Conservation (phyloP, 495 filamentous ascomycete species). For the Podospora comata region DNA sequence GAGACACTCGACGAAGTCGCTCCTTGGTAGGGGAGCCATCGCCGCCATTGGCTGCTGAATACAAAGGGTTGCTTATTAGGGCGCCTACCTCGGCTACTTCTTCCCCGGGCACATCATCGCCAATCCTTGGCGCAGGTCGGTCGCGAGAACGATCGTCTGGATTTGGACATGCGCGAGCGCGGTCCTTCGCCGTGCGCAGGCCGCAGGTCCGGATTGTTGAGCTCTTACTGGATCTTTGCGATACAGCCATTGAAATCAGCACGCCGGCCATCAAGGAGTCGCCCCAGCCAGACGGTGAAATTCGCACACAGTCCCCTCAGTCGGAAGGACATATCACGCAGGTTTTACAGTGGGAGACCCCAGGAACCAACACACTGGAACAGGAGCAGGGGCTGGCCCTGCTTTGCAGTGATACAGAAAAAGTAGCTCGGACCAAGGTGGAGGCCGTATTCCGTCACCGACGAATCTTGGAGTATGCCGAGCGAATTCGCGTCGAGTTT, state of each 20-base stretch:
- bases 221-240: conserved; percentile 88
- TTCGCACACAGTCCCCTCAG: conserved; percentile 89
- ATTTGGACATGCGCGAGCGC: conserved; percentile 67
- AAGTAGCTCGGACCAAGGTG: conserved; percentile 77
- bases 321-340: conserved; percentile 91
- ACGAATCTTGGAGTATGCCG: conserved; percentile 90
- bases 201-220: conserved; percentile 91
- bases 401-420: conserved; percentile 83
- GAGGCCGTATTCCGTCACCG: conserved; percentile 89
- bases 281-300: conserved; percentile 61
- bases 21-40: conserved; percentile 58
- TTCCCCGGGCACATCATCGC: conserved; percentile 55
- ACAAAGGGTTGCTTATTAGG: conserved; percentile 86
- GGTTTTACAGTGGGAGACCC: conserved; percentile 92
- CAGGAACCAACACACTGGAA: conserved; percentile 84
- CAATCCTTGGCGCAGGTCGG: conserved; percentile 60
- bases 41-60: conserved; percentile 66
- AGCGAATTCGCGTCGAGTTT: conserved; percentile 91
- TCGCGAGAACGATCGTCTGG: conserved; percentile 80
- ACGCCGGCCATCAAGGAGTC: conserved; percentile 86
- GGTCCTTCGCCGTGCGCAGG: conserved; percentile 81
- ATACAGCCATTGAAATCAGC: conserved; percentile 92
- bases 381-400: conserved; percentile 89
- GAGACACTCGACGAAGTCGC: conserved; percentile 71
- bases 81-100: conserved; percentile 62